Evolutionary conservation across 1,284 basidiomycete species (phyloP), one percentile per base, ranked within the genome.

Genomic region (Ustilago trichophora): DNA sequence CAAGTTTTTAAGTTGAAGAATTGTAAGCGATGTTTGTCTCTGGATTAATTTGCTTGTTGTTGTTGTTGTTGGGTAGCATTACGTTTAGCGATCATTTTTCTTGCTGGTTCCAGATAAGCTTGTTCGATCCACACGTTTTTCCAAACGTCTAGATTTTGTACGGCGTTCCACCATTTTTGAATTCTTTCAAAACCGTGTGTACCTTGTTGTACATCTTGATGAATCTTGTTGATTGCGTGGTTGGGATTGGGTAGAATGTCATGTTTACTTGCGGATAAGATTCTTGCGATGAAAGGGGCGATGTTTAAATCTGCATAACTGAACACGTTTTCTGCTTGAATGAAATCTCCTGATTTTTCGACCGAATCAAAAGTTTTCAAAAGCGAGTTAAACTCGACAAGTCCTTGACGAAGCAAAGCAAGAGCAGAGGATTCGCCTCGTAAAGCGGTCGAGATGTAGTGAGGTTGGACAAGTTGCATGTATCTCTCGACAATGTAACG

Each of bases 401-500:
- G 31, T 3, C 49, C 56, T 2, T 36, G 24, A 4, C 32, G 25
- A 19, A 59, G 27, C 3, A 6, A n/a, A 1, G 31, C 18, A 19
- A 52, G 4, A 2, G 49, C 43, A 0, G 37, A 18, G 5, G 32
- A 9, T 3, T 59, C 33, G 2, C 31, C 3, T 7, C 27, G 21
- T 1, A 59, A 4, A 1, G 26, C 44, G 13, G 37, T n/a, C 3
- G 43, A 29, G 10, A 36, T 7, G 38, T 52, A 52, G 22, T 59
- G 49, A 13, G 56, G 27, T 16, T 51, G 41, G 6, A 59, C 56
- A 2, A 59, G 43, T 16, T 59, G 56, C 6, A 25, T 3, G 33
- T 59, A 52, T 4, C 56, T 37, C 26, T 59, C 49, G 16, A 59
- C 56, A 7, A 59, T 18, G 36, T 59, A 59, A 13, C 49, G 29